phyloP scores from a whole-genome alignment of 2,329 filamentous ascomycete species.

The Colletotrichum cordylinicola region DNA sequence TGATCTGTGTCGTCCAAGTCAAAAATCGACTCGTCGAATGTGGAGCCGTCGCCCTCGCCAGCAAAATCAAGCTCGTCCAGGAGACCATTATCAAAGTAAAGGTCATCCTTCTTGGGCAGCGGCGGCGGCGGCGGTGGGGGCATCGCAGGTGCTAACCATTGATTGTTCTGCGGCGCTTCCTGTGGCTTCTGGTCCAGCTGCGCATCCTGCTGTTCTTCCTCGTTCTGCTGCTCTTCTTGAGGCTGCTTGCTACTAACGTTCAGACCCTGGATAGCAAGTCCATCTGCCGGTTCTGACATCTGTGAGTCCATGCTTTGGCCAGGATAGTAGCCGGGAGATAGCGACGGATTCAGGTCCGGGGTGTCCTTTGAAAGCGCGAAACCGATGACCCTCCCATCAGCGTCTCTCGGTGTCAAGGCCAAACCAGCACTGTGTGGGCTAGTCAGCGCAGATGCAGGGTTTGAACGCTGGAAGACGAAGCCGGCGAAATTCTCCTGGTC shows the following conservation, averaged over 20 bases:
- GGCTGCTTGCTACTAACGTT: conserved; percentile 22
- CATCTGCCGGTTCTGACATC: conserved; percentile 32
- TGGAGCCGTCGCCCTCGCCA: conserved; percentile 56
- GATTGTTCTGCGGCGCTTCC: conserved; percentile 23
- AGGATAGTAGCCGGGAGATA: neutral
- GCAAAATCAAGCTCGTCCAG: conserved; percentile 50
- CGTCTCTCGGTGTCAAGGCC: conserved; percentile 60
- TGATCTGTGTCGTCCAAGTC: conserved; percentile 70
- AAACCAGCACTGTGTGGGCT: conserved; percentile 56
- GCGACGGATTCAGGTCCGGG: conserved; percentile 28
- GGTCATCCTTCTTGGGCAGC: conserved; percentile 51
- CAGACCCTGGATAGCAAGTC: conserved; percentile 50
- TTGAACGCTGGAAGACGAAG: conserved; percentile 63
- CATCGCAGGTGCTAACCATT: conserved; percentile 21
- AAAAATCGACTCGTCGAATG: conserved; percentile 78
- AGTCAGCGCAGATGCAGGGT: conserved; percentile 53
- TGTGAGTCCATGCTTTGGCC: conserved; percentile 9
- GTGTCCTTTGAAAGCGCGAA: conserved; percentile 59
- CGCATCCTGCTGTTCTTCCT: neutral
- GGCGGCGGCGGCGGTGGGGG: neutral
- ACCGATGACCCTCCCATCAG: conserved; percentile 60
- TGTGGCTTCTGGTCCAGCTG: neutral
- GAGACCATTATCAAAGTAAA: conserved; percentile 74
- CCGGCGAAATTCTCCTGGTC: conserved; percentile 67
- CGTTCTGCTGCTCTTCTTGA: neutral